Conservation (phyloP, 1,284 basidiomycete species). For the Tylopilus microsporus region DNA sequence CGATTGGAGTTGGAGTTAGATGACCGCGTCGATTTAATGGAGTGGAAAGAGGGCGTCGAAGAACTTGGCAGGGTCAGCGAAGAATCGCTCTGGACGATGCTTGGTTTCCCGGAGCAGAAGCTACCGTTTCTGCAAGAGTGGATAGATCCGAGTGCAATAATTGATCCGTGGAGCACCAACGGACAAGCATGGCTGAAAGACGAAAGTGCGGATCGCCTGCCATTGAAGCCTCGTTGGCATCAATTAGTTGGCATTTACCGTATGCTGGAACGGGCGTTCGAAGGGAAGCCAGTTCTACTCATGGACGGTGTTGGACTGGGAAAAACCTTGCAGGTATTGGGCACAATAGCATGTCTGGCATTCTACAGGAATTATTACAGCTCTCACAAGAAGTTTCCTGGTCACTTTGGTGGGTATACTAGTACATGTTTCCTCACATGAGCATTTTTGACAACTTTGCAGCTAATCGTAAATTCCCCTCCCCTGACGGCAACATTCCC, state of each 20-base stretch:
- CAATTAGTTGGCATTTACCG: slow-evolving; percentile 6
- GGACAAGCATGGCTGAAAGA: not conserved
- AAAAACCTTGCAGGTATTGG: not conserved
- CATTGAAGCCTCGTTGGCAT: slow-evolving; percentile 3
- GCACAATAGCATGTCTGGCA: not conserved
- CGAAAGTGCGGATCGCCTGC: not conserved
- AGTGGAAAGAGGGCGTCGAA: not conserved
- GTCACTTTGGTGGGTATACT: not conserved
- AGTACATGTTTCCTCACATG: too few relatives aligned
- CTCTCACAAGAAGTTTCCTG: not conserved
- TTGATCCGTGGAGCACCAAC: not conserved
- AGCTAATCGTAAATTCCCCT: not conserved
- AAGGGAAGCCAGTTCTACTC: slow-evolving; percentile 1
- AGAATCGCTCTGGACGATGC: not conserved
- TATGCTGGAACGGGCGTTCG: not conserved
- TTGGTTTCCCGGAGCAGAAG: not conserved
- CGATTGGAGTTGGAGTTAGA: too few relatives aligned
- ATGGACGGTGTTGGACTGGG: slow-evolving; percentile 9
- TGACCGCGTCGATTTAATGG: not conserved
- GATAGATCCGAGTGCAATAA: not conserved
- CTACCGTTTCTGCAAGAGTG: not conserved
- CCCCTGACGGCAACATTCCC: not conserved
- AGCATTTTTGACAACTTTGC: too few relatives aligned
- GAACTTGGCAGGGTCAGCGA: not conserved
- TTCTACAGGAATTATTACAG: not conserved